Evolutionary conservation across 2,329 filamentous ascomycete genomes (phyloP).

Genomic region (Diaporthe citrichinensis): DNA sequence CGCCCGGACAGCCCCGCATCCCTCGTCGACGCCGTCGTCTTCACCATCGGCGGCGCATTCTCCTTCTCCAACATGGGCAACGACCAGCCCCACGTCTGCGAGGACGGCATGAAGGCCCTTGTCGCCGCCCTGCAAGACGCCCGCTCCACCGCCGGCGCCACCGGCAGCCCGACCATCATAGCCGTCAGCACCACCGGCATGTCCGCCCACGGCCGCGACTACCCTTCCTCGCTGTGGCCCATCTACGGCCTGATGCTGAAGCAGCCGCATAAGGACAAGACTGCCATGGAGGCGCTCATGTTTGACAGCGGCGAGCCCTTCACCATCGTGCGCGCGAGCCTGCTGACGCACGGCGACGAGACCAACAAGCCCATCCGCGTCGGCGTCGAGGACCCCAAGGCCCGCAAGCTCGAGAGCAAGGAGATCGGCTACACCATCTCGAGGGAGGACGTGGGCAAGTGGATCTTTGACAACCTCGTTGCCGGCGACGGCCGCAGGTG

Average conservation of each 20-base stretch:
- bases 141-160: conserved; percentile 45
- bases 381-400: conserved; percentile 56
- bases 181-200: conserved; percentile 61
- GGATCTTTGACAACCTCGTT: conserved; percentile 60
- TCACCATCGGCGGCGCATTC: conserved; percentile 60
- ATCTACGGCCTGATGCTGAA: conserved; percentile 57
- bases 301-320: conserved; percentile 47
- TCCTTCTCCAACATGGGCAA: conserved; percentile 52
- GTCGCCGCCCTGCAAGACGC: conserved; percentile 55
- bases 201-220: conserved; percentile 53
- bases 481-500: conserved; percentile 47
- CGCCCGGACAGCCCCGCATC: conserved; percentile 45
- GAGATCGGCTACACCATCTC: conserved; percentile 63
- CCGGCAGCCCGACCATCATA: conserved; percentile 53
- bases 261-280: conserved; percentile 60
- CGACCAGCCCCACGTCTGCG: conserved; percentile 64
- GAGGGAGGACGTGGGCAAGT: conserved; percentile 62
- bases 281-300: conserved; percentile 58
- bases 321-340: conserved; percentile 51
- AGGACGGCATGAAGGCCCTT: conserved; percentile 58
- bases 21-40: conserved; percentile 63
- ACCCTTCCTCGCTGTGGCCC: conserved; percentile 56
- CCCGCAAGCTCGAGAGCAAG: conserved; percentile 49
- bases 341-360: conserved; percentile 49
- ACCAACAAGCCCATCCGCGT: conserved; percentile 51